Evolutionary conservation across 2,329 filamentous ascomycete species (phyloP).

Genomic region (Beauveria asiatica): DNA sequence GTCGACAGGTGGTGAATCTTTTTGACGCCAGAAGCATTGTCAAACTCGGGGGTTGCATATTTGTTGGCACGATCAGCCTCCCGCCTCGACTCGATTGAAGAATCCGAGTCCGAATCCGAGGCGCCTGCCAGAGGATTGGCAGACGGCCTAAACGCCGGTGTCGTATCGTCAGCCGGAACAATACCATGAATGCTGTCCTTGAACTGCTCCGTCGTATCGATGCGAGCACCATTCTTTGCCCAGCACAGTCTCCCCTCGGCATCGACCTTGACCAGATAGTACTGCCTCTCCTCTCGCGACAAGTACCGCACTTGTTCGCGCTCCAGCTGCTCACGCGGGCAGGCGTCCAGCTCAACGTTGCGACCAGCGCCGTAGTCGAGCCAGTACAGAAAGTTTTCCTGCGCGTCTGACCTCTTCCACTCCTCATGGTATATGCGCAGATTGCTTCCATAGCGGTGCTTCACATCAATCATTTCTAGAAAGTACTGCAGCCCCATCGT

Average conservation of each 20-base stretch:
- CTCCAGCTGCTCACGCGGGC: slow-evolving; percentile 66
- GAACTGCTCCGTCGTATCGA: slow-evolving; percentile 67
- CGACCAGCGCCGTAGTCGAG: slow-evolving; percentile 73
- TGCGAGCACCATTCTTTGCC: slow-evolving; percentile 71
- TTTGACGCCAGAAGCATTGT: slow-evolving; percentile 48
- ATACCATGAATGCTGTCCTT: slow-evolving; percentile 74
- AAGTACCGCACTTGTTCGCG: slow-evolving; percentile 77
- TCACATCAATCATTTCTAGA: slow-evolving; percentile 73
- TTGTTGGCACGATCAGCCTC: slow-evolving; percentile 54
- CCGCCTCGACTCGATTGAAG: slow-evolving; percentile 36
- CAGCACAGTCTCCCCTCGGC: slow-evolving; percentile 68
- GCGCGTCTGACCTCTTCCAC: slow-evolving; percentile 70
- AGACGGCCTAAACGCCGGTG: slow-evolving; percentile 40
- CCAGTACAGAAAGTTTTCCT: slow-evolving; percentile 93
- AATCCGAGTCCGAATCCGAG: slow-evolving; percentile 26
- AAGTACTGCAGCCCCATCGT: slow-evolving; percentile 85
- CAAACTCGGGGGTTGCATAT: slow-evolving; percentile 56
- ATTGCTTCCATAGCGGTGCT: slow-evolving; percentile 82
- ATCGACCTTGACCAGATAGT: slow-evolving; percentile 75
- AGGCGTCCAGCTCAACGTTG: slow-evolving; percentile 58
- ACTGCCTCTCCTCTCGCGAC: slow-evolving; percentile 68
- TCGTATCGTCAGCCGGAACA: slow-evolving; percentile 51
- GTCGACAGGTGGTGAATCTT: slow-evolving; percentile 57
- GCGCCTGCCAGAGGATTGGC: slow-evolving; percentile 13
- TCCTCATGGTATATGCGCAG: slow-evolving; percentile 72